Conservation (phyloP, 108 stramenopile genomes). For the Cyclotella kingstonii region DNA sequence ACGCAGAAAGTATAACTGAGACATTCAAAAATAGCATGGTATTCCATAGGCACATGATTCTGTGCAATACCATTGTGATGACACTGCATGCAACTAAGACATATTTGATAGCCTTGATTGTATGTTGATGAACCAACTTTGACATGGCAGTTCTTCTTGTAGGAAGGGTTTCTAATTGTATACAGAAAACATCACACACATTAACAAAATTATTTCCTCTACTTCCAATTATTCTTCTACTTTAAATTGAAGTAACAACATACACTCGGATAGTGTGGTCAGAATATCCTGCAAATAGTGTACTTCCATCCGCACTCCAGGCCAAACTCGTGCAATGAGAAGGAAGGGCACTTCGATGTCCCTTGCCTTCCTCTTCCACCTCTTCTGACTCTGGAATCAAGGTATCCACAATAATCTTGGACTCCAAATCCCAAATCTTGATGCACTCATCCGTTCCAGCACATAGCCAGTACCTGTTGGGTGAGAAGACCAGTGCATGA, state of each 20-base stretch:
- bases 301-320: slow-evolving; percentile 97
- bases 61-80: no score
- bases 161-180: no score
- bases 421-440: slow-evolving; percentile 99
- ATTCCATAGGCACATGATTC: no score
- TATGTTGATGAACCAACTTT: no score
- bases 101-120: no score
- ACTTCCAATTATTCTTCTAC: not conserved
- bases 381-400: slow-evolving; percentile 81
- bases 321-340: slow-evolving; percentile 96
- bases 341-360: slow-evolving; percentile 17
- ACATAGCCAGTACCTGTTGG: slow-evolving; percentile 99
- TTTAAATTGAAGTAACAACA: slow-evolving; percentile 63
- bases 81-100: no score
- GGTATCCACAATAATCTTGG: slow-evolving; percentile 96
- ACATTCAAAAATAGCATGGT: no score
- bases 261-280: slow-evolving; percentile 96
- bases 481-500: slow-evolving; percentile 98
- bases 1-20: no score
- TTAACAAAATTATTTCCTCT: not conserved
- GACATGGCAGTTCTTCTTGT: no score
- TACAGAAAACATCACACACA: no score
- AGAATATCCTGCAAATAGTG: slow-evolving; percentile 97
- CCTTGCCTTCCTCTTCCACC: slow-evolving; percentile 60
- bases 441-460: slow-evolving; percentile 97